Base-by-base conservation (phyloP, 2,329 filamentous ascomycete species). In the Nemania abortiva region DNA sequence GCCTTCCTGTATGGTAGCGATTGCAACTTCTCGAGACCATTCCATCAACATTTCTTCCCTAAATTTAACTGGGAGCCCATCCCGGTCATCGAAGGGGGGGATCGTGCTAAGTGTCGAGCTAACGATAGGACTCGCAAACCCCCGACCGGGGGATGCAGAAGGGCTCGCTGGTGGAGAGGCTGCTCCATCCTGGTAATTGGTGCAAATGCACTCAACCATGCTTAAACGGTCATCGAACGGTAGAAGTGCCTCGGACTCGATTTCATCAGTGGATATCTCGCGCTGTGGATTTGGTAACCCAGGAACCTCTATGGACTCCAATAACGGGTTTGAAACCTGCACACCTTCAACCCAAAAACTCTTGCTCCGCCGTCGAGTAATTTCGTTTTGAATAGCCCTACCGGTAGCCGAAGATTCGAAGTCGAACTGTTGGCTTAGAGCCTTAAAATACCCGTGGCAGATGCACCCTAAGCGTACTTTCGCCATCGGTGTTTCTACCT, bases 401-500 rank as follows among this genome's bases (percentile, higher is more conserved):
- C 93, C 94, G 20, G 92, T 86, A 0, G 86, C 84, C 0, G 91
- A 90, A 6, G 85, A 85, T 63, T 95, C 91, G 70, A 97, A 91
- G 54, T 92, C 88, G 70, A 97, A 95, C 64, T 89, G 90, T 67
- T 95, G 91, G 4, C 88, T 90, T 69, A 98, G 78, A 0, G 89
- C 88, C 91, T 92, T 95, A 67, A 98, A 90, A 79, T 98, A 98
- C 9, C 94, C 95, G 76, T 97, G 93, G 59, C 95, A 93, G 65
- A 98, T 83, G 77, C 92, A 94, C 34, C 92, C 94, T 52, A 97
- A 84, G 52, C 93, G 91, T 47, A 97, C 88, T 77, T 95, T 96
- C 34, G 91, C 87, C 50, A 89, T 79, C 0, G 91, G 89, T 27
- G 87, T 87, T 55, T 90, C 89, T 2, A 90, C 84, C 7, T 88